These are phyloP conservation scores for Aspergillus arachidicola DNA, from an alignment of 2,329 filamentous ascomycete species.

Conservation along the genomic window DNA sequence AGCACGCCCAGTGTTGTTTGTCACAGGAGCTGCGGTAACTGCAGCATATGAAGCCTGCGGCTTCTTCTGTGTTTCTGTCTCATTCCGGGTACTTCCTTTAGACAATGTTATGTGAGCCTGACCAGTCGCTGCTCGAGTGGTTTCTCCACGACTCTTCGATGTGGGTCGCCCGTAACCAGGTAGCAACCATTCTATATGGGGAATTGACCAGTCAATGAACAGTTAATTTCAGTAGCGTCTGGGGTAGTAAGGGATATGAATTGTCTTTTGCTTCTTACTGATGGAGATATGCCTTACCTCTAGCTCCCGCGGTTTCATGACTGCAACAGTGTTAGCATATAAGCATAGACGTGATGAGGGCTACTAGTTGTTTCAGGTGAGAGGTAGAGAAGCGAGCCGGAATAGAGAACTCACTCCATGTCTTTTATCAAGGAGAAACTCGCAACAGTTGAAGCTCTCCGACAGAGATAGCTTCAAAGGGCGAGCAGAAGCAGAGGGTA, in stretches of 20 bases:
- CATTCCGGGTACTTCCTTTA: background rate
- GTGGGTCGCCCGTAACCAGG: slow-evolving; percentile 23
- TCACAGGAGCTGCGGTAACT: no score
- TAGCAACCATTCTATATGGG: slow-evolving; percentile 25
- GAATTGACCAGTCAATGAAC: background rate
- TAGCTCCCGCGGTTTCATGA: slow-evolving; percentile 25
- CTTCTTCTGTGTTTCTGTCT: slow-evolving; percentile 10
- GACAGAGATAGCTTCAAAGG: background rate
- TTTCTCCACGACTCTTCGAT: background rate
- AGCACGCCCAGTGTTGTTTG: background rate
- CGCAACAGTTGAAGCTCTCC: background rate
- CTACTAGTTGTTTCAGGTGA: background rate
- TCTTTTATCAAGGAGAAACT: background rate
- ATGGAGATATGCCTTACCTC: slow-evolving; percentile 20
- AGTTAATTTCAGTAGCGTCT: background rate
- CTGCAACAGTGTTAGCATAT: slow-evolving; percentile 14
- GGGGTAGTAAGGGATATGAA: background rate
- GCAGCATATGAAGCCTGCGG: background rate
- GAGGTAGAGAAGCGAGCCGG: background rate
- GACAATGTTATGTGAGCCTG: background rate
- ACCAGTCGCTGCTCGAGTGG: background rate
- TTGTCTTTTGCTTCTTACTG: background rate
- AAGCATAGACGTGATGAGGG: background rate
- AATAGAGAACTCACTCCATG: slow-evolving; percentile 19
- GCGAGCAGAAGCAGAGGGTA: background rate